Evolutionary conservation across 2,329 filamentous ascomycete species (phyloP).

Genomic region (Helotiales sp.): DNA sequence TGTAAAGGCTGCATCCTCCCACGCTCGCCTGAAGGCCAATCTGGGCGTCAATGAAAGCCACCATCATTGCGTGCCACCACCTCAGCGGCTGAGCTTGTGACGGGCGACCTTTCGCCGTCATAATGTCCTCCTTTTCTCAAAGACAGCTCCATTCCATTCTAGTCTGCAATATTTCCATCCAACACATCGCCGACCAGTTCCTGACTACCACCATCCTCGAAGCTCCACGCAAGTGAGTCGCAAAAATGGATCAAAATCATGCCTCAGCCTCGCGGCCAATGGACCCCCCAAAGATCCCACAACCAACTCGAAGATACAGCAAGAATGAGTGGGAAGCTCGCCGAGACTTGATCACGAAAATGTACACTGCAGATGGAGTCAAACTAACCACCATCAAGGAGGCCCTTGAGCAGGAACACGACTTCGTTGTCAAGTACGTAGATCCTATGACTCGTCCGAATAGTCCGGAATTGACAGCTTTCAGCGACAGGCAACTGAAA

Average conservation of each 20-base stretch:
- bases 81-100: neutral
- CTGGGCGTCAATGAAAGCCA: neutral
- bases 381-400: neutral
- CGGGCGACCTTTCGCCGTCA: neutral
- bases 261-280: neutral
- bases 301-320: neutral
- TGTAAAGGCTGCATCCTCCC: neutral
- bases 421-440: conserved; percentile 13
- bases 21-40: neutral
- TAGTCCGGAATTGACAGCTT: neutral
- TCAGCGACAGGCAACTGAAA: conserved; percentile 13
- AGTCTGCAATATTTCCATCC: too few relatives aligned
- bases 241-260: neutral
- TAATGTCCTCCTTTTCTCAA: neutral
- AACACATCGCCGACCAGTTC: too few relatives aligned
- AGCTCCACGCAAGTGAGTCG: neutral
- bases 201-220: too few relatives aligned
- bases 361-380: conserved; percentile 6
- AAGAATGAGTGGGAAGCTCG: conserved; percentile 14
- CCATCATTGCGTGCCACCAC: neutral
- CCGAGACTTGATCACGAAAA: neutral
- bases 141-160: too few relatives aligned
- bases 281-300: neutral
- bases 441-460: neutral
- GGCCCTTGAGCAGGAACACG: neutral